A percentile compares a stretch with the other conserved stretches of the same genome.
These are phyloP conservation scores for Coelastrella sp. DNA, from an alignment of 139 green algal species.

Conservation along the genomic window DNA sequence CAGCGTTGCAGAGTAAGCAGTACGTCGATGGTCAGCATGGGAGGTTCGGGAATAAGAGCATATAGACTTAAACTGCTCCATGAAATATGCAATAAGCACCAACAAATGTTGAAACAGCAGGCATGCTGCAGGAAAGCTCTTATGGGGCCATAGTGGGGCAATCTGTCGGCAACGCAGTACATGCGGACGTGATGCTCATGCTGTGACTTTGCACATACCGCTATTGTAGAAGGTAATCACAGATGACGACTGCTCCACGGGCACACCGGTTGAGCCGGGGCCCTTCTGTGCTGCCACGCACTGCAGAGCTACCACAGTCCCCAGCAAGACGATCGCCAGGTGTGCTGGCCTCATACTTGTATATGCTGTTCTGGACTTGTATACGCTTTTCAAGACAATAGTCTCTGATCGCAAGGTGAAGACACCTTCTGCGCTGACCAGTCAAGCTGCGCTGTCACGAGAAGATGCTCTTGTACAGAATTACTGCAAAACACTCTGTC, in stretches of 20 bases:
- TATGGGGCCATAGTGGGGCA: too few relatives aligned
- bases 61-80: too few relatives aligned
- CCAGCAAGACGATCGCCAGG: background rate
- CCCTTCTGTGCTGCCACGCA: background rate
- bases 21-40: too few relatives aligned
- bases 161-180: too few relatives aligned
- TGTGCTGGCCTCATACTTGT: background rate
- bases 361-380: background rate
- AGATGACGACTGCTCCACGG: slow-evolving; percentile 23
- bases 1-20: too few relatives aligned
- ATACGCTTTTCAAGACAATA: background rate
- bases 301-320: slow-evolving; percentile 26
- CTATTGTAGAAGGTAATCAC: slow-evolving; percentile 39
- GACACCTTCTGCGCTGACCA: background rate
- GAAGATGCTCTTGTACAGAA: too few relatives aligned
- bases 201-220: background rate
- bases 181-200: background rate
- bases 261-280: background rate
- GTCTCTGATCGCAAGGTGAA: too few relatives aligned
- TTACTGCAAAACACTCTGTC: too few relatives aligned
- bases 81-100: too few relatives aligned
- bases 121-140: too few relatives aligned
- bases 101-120: too few relatives aligned
- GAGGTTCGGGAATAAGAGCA: too few relatives aligned
- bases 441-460: background rate